phyloP scores from a whole-genome alignment of 192 early-diverging fungal genomes.

The Chytriomyces sp. region DNA sequence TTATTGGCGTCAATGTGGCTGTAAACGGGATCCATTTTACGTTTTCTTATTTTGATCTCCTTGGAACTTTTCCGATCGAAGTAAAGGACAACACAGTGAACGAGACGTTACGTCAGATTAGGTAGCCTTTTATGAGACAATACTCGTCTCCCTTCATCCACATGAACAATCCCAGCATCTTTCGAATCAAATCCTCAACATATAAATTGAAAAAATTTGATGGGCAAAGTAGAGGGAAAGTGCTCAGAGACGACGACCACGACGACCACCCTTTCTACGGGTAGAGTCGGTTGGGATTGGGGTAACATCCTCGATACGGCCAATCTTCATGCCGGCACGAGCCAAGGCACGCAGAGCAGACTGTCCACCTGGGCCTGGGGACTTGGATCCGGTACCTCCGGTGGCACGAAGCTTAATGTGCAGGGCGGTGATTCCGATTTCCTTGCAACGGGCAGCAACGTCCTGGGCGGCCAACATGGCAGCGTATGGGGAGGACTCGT shows the following conservation, averaged over 20 bases:
- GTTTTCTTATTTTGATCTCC: not conserved
- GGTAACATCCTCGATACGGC: slow-evolving; percentile 98
- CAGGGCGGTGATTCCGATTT: slow-evolving; percentile 98
- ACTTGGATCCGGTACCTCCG: slow-evolving; percentile 98
- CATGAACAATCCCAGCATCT: no score
- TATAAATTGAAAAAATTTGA: no score
- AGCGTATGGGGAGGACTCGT: slow-evolving; percentile 99
- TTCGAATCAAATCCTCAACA: no score
- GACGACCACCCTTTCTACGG: slow-evolving; percentile 98
- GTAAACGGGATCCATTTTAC: slow-evolving; percentile 23
- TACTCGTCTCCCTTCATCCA: no score
- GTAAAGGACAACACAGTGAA: no score
- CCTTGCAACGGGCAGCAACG: slow-evolving; percentile 97
- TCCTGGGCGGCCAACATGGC: slow-evolving; percentile 99
- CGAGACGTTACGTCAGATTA: no score
- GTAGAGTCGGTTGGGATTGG: slow-evolving; percentile 99
- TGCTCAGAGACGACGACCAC: slow-evolving; percentile 91
- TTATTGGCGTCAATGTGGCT: slow-evolving; percentile 19
- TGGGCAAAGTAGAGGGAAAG: not conserved
- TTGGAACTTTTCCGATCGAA: not conserved
- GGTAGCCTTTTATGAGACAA: no score
- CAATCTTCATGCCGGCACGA: slow-evolving; percentile 98
- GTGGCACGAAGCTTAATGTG: slow-evolving; percentile 99
- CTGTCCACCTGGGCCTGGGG: slow-evolving; percentile 98
- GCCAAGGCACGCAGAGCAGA: slow-evolving; percentile 97